These are phyloP conservation scores for Lentinula raphanica DNA, from an alignment of 768 basidiomycete species.

Conservation along the genomic window DNA sequence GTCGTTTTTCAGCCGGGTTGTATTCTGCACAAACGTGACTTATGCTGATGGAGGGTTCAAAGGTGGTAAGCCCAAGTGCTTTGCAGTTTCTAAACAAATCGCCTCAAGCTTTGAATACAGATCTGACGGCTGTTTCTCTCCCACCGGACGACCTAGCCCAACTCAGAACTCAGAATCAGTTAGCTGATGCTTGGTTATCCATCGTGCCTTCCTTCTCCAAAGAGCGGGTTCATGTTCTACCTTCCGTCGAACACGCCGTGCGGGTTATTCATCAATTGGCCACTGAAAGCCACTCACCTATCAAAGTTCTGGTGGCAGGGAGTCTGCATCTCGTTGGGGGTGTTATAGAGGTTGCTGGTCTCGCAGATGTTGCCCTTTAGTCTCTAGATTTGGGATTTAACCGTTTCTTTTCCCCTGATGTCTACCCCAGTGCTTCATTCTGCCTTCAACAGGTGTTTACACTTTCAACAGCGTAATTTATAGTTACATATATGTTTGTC, in stretches of 20 bases:
- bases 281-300: conserved; percentile 18
- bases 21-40: conserved; percentile 96
- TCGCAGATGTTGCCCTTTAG: conserved; percentile 66
- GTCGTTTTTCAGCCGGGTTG: conserved; percentile 73
- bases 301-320: conserved; percentile 80
- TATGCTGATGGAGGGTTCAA: conserved; percentile 87
- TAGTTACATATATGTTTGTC: not conserved
- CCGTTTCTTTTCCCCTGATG: no score
- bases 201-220: conserved; percentile 58
- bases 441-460: not conserved
- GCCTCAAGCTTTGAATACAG: no score
- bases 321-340: conserved; percentile 94
- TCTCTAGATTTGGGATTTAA: not conserved
- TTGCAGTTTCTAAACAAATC: no score
- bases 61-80: conserved; percentile 69
- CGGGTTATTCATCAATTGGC: conserved; percentile 48
- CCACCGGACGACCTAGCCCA: conserved; percentile 55
- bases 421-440: not conserved
- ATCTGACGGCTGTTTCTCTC: conserved; percentile 70
- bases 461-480: conserved; percentile 11
- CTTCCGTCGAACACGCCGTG: conserved; percentile 90
- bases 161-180: conserved; percentile 70
- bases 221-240: conserved; percentile 68
- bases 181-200: conserved; percentile 67
- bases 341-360: conserved; percentile 81